These are phyloP conservation scores for Suhomyces prunicola DNA, from an alignment of 805 yeast species.

Conservation along the genomic window DNA sequence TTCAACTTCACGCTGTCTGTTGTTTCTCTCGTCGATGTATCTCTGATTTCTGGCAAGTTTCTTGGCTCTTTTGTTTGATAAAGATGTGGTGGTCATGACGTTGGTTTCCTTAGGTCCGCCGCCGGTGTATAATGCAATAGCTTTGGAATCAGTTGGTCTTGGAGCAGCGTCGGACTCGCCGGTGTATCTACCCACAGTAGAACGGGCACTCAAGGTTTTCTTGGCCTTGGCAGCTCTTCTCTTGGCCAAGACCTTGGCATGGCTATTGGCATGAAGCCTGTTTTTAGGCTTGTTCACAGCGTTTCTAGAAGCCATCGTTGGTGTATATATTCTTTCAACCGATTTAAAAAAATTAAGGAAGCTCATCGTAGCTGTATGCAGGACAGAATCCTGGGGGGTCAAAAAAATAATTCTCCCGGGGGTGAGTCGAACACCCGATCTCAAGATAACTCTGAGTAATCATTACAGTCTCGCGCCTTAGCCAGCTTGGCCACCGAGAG, in stretches of 20 bases:
- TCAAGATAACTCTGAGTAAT: conserved; percentile 38
- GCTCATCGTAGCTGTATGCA: conserved; percentile 4
- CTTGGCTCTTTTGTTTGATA: conserved; percentile 74
- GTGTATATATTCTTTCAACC: background rate
- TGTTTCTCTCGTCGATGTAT: conserved; percentile 58
- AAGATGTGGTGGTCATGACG: conserved; percentile 52
- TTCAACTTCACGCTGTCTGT: conserved; percentile 36
- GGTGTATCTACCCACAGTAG: conserved; percentile 37
- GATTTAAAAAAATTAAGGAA: conserved; percentile 5
- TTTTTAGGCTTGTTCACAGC: conserved; percentile 78
- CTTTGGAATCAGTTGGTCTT: conserved; percentile 33
- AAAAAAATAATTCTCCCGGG: conserved; percentile 39
- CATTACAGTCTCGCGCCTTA: conserved; percentile 50
- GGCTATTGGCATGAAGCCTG: conserved; percentile 48
- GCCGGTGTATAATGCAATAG: conserved; percentile 46
- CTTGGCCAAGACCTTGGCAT: conserved; percentile 48
- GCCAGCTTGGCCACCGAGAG: conserved; percentile 51
- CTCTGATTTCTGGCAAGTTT: conserved; percentile 77
- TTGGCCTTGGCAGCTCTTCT: conserved; percentile 54
- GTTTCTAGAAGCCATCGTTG: conserved; percentile 74
- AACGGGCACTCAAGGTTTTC: conserved; percentile 42
- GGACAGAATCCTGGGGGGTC: background rate
- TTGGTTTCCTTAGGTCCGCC: conserved; percentile 24
- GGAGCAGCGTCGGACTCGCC: conserved; percentile 34
- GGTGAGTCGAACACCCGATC: conserved; percentile 52